A percentile compares a stretch with the other conserved stretches of the same genome.
These are phyloP conservation scores for Corinectria fuckeliana DNA, from an alignment of 2,329 filamentous ascomycete genomes.

Conservation along the genomic window DNA sequence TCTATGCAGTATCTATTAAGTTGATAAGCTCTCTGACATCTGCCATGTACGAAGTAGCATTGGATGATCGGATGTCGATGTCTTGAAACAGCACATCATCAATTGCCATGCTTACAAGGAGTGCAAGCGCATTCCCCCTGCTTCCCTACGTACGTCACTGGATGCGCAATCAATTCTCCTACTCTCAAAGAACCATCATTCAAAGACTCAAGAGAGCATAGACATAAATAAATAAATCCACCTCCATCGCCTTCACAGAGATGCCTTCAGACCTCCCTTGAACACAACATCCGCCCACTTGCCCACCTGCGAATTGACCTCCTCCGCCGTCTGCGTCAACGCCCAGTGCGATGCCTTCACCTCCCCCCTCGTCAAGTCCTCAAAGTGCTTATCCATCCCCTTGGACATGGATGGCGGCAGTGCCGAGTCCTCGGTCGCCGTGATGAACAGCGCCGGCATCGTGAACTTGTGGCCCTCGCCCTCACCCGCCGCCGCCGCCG, in stretches of 20 bases:
- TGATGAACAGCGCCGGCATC: slow-evolving; percentile 76
- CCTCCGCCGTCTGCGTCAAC: slow-evolving; percentile 72
- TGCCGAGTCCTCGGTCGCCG: slow-evolving; percentile 73
- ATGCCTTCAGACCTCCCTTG: slow-evolving; percentile 36
- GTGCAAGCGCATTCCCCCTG: neutral
- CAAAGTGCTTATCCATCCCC: slow-evolving; percentile 73
- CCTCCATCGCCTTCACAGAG: slow-evolving; percentile 25
- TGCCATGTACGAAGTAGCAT: no score
- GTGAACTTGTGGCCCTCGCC: slow-evolving; percentile 61
- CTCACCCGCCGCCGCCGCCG: no score
- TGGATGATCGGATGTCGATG: neutral
- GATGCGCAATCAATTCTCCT: no score
- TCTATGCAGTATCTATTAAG: neutral
- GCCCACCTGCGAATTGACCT: slow-evolving; percentile 72
- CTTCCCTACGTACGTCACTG: neutral
- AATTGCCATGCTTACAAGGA: neutral
- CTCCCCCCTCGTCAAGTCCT: slow-evolving; percentile 67
- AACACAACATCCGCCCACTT: slow-evolving; percentile 67
- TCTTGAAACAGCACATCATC: neutral
- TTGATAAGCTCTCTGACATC: no score
- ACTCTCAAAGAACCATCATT: no score
- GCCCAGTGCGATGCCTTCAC: slow-evolving; percentile 83
- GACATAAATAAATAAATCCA: no score
- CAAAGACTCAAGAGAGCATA: no score
- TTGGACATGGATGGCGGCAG: slow-evolving; percentile 74